Conservation (phyloP, 2,329 filamentous ascomycete species). For the Albifimbria verrucaria region DNA sequence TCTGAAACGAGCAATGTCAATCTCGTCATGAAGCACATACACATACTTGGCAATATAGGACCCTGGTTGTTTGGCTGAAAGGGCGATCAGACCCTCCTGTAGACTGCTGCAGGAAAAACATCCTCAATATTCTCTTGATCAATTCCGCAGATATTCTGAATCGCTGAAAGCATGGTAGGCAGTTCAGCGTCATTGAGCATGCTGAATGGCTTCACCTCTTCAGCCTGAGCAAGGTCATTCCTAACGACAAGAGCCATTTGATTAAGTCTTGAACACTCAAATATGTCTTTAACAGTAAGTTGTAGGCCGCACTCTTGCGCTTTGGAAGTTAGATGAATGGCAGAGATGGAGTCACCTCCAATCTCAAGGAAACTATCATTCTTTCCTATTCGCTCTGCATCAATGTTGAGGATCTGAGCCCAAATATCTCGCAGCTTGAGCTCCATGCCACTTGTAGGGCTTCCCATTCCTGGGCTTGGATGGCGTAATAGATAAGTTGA, state of each 20-base stretch:
- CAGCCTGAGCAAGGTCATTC: conserved; percentile 10
- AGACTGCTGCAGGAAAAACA: conserved; percentile 35
- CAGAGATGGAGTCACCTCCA: conserved; percentile 11
- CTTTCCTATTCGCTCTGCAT: conserved; percentile 6
- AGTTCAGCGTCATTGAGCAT: conserved; percentile 11
- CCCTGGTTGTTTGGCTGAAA: conserved; percentile 25
- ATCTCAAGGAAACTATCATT: conserved; percentile 10
- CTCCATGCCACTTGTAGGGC: conserved; percentile 1
- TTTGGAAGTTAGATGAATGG: conserved; percentile 9
- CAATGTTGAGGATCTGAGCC: conserved; percentile 10
- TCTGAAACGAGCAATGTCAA: conserved; percentile 4
- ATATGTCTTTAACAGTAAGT: conserved; percentile 9
- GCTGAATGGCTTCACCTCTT: conserved; percentile 30
- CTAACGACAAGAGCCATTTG: too few species aligned
- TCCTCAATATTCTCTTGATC: conserved; percentile 17
- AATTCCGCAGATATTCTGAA: conserved; percentile 11
- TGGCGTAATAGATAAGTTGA: background rate
- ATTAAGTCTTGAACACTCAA: conserved; percentile 6
- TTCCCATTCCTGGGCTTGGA: background rate
- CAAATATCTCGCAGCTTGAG: conserved; percentile 9
- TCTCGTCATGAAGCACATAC: background rate
- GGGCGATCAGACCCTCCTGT: conserved; percentile 6
- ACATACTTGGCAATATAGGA: conserved; percentile 29
- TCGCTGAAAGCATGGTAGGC: background rate
- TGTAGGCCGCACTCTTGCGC: conserved; percentile 1